Base-by-base conservation (phyloP, 441 rosid species). In the Hura crepitans region DNA sequence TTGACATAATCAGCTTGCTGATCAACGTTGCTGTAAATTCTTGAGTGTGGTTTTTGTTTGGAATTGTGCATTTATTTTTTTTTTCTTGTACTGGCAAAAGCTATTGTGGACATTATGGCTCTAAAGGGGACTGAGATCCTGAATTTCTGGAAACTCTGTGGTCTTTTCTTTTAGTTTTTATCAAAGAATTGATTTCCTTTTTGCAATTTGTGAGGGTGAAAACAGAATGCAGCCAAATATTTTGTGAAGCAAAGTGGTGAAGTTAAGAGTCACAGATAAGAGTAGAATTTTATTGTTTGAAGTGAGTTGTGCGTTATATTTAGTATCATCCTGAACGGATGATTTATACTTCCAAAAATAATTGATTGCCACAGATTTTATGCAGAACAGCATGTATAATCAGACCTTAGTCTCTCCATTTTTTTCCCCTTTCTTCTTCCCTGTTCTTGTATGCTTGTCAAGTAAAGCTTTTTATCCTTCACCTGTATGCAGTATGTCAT, bases 221-320 rank as follows among this genome's bases (percentile, higher is more conserved):
- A 2, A 33, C 37, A 33, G 37, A 6, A 33, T 33, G 37, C 6
- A 33, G 37, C 37, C 37, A 33, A 33, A 31, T 42, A 31, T 68
- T 27, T 71, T 66, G 96, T 92, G 81, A 92, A 94, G 81, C 82
- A 91, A 66, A 82, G 93, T 78, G 97, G 98, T 68, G 97, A 94
- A 84, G 71, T 77, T 37, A 67, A 68, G 30, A 33, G 6, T 33
- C 6, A 33, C 37, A 33, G 6, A n/a, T n/a, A 14, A 53, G 20
- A 35, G 53, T 46, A 67, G 31, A 51, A 66, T 12, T 45, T 25
- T 25, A 12, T 39, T 9, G 23, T 3, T 10, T 2, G 23, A 2
- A 42, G 39, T 45, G 53, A 30, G 25, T 23, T 13, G 20, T 12
- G 28, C 39, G 7, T 35, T 42, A 42, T 30, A 11, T 20, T 23